Percentiles rank a stretch among this genome's conserved stretches.
Evolutionary conservation across 768 basidiomycete genomes (phyloP).

Genomic region (Termitomyces titanicus): DNA sequence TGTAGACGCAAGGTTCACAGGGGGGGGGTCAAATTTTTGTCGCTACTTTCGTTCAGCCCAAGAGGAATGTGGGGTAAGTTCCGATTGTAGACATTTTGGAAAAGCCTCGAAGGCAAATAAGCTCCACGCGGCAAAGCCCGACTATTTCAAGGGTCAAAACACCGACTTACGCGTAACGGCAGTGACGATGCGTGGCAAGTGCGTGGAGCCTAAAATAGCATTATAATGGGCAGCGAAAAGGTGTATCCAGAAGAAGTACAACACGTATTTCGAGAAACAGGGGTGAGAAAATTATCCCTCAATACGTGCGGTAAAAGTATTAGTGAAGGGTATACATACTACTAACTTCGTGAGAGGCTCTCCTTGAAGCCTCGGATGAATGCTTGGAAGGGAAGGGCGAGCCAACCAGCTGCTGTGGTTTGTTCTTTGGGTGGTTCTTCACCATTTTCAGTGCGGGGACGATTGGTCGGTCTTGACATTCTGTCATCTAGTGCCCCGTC

Average conservation of each 20-base stretch:
- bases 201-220: conserved; percentile 7
- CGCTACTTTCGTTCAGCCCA: not conserved
- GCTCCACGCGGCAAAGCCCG: conserved; percentile 15
- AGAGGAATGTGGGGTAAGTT: not conserved
- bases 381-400: conserved; percentile 58
- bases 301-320: not conserved
- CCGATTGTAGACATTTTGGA: not conserved
- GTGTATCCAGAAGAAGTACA: conserved; percentile 6
- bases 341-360: conserved; percentile 32
- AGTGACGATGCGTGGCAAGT: conserved; percentile 3
- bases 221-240: conserved; percentile 6
- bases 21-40: not conserved
- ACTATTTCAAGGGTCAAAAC: conserved; percentile 4
- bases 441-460: conserved; percentile 49
- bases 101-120: conserved; percentile 9
- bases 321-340: conserved; percentile 8
- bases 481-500: conserved; percentile 21
- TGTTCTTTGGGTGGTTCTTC: conserved; percentile 39
- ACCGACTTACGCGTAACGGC: not conserved
- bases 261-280: conserved; percentile 5
- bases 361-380: conserved; percentile 69
- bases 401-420: conserved; percentile 53
- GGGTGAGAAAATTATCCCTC: not conserved
- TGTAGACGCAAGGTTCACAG: not conserved
- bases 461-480: conserved; percentile 44